Evolutionary conservation across 2,329 filamentous ascomycete genomes (phyloP).

Genomic region (Nigrospora osmanthi): DNA sequence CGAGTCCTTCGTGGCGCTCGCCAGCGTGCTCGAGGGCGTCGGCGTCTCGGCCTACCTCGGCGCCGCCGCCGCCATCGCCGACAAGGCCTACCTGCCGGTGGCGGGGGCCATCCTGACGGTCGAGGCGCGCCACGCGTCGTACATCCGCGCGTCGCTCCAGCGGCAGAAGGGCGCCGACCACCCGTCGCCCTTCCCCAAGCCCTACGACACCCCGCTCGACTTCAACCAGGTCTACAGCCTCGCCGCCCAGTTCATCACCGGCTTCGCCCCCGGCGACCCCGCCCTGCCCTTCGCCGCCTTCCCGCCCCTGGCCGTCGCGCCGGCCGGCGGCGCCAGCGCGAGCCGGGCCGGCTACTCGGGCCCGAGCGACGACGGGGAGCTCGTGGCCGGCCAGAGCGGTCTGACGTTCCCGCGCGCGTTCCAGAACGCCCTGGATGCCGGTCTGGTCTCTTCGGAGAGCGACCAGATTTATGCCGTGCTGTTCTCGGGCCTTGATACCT

Average conservation of each 20-base stretch:
- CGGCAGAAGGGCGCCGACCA: conserved; percentile 15
- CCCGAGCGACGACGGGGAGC: conserved; percentile 2
- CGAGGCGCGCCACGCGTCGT: conserved; percentile 57
- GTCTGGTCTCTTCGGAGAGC: conserved; percentile 2
- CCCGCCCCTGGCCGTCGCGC: conserved; percentile 32
- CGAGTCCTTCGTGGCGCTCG: conserved; percentile 41
- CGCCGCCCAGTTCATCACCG: conserved; percentile 53
- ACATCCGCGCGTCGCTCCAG: conserved; percentile 42
- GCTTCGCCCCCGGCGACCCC: conserved; percentile 47
- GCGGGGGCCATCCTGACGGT: conserved; percentile 58
- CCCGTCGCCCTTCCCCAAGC: conserved; percentile 41
- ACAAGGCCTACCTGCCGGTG: conserved; percentile 49
- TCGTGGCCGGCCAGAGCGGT: conserved; percentile 7
- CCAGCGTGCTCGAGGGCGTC: conserved; percentile 47
- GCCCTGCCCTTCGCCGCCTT: conserved; percentile 54
- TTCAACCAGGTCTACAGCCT: conserved; percentile 56
- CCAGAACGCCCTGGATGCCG: conserved; percentile 8
- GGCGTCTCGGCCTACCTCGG: conserved; percentile 55
- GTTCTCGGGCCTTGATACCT: conserved; percentile 16
- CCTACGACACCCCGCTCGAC: conserved; percentile 52
- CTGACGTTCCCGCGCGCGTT: conserved; percentile 10
- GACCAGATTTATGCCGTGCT: conserved; percentile 14
- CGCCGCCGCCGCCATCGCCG: conserved; percentile 49
- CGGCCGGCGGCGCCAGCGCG: conserved; percentile 7
- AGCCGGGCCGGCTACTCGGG: conserved; percentile 4